Percentiles rank a stretch among this genome's conserved stretches.
Conservation (phyloP, 305 asterid genomes). For the Solanum hybrid region DNA sequence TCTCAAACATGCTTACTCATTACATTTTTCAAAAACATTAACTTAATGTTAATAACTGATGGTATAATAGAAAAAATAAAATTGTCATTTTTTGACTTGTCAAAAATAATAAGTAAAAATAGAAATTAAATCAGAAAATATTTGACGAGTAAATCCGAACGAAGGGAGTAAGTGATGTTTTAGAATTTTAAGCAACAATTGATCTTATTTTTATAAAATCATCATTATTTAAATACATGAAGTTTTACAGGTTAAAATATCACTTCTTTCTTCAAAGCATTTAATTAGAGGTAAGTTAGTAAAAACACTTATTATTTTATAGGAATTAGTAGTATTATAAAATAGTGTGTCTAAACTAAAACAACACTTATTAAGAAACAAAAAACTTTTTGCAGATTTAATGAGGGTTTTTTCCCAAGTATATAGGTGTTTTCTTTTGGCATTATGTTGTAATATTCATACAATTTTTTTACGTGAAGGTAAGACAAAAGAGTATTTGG, state of each 20-base stretch:
- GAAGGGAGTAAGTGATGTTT: not conserved
- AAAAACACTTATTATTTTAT: not conserved
- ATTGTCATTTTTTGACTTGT: no score
- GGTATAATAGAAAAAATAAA: no score
- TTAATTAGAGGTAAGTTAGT: not conserved
- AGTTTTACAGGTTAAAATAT: not conserved
- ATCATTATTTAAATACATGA: not conserved
- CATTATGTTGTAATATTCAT: not conserved
- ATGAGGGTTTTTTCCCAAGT: not conserved
- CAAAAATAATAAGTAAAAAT: no score
- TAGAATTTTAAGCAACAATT: not conserved
- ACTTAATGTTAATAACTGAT: no score
- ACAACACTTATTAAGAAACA: fast-evolving
- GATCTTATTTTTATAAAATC: not conserved
- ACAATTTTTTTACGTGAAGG: not conserved
- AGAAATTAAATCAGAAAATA: no score
- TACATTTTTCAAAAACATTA: no score
- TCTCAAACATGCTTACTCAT: no score
- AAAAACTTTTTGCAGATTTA: not conserved
- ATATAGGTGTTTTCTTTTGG: not conserved
- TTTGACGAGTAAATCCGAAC: no score
- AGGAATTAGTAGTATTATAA: not conserved
- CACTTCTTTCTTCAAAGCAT: not conserved
- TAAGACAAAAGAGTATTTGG: not conserved
- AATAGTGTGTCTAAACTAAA: not conserved